Evolutionary conservation across 331 rosid species (phyloP).

Genomic region (Telfairia occidentalis): DNA sequence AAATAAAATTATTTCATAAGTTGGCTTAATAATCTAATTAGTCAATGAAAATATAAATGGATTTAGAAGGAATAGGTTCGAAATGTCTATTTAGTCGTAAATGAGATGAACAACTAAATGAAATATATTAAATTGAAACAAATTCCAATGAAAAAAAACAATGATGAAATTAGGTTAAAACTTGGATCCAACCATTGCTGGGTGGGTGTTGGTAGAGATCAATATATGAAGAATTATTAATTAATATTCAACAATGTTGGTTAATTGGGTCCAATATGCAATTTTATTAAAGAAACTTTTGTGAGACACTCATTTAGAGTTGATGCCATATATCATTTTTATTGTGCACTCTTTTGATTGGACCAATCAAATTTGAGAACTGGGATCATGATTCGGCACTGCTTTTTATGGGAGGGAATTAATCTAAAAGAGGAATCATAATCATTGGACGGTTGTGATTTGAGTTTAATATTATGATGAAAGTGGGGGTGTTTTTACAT

Average conservation of each 20-base stretch:
- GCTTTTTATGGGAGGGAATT: neutral
- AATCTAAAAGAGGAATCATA: neutral
- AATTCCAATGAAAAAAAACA: neutral
- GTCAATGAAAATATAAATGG: too few relatives aligned
- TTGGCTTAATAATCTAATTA: too few relatives aligned
- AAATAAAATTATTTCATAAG: too few relatives aligned
- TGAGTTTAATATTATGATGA: neutral
- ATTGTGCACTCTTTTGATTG: neutral
- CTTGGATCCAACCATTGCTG: neutral
- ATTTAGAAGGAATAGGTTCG: too few relatives aligned
- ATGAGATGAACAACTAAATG: neutral
- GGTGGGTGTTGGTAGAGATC: neutral
- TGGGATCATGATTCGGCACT: neutral
- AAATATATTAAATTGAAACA: neutral
- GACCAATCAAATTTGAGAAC: neutral
- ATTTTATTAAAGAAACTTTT: constrained; percentile 2
- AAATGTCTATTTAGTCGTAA: neutral
- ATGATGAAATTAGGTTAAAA: neutral
- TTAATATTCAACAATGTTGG: neutral
- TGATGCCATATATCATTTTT: neutral
- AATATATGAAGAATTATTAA: neutral
- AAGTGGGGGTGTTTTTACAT: neutral
- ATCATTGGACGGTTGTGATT: constrained; percentile 3
- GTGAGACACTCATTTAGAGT: neutral
- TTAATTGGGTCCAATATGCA: constrained; percentile 1